Conservation (phyloP, 176 grass and related monocot genomes). For the Dactylis glomerata region DNA sequence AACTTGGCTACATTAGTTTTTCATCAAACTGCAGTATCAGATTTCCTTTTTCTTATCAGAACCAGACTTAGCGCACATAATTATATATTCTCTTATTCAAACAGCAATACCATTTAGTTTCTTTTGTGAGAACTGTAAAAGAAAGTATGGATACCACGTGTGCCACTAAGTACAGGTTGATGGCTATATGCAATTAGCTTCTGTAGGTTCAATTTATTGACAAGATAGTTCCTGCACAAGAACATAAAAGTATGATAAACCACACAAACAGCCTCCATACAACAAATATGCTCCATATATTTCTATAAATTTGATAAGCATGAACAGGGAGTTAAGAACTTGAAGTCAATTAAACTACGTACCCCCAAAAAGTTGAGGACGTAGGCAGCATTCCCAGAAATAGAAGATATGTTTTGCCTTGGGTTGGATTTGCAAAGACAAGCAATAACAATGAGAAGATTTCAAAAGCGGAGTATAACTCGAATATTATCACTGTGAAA, state of each 20-base stretch:
- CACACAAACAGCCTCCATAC: not conserved
- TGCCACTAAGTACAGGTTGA: not conserved
- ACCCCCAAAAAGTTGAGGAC: not conserved
- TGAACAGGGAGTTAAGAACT: not conserved
- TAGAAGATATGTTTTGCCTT: not conserved
- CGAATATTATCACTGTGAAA: not conserved
- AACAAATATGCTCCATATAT: not conserved
- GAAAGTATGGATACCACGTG: not conserved
- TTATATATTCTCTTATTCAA: not conserved
- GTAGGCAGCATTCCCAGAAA: not conserved
- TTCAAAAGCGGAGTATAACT: not conserved
- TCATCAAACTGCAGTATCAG: slow-evolving; percentile 12
- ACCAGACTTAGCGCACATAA: not conserved
- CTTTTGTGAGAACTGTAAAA: not conserved
- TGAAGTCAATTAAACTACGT: not conserved
- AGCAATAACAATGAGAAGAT: not conserved
- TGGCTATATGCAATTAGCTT: not conserved
- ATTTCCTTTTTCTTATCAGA: not conserved
- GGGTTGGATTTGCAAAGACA: not conserved
- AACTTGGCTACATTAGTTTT: not conserved
- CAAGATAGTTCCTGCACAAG: slow-evolving; percentile 10
- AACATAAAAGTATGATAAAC: too few relatives aligned
- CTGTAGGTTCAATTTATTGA: slow-evolving; percentile 1
- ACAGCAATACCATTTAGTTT: not conserved
- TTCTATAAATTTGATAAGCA: not conserved